phyloP scores from a whole-genome alignment of 1,139 yeast species.

The Saccharomyces hybrid region DNA sequence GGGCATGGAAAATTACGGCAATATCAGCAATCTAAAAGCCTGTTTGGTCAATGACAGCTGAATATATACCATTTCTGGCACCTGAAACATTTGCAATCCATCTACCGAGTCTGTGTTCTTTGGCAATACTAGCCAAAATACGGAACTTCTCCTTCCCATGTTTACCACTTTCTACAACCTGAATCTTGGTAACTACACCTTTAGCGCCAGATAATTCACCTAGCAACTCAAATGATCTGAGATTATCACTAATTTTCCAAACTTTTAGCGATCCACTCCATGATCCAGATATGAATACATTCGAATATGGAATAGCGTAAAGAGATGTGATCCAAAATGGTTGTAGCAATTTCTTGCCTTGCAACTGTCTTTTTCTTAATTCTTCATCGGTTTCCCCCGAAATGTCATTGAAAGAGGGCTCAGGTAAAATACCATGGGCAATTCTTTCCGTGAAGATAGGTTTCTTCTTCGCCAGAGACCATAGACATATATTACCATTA shows the following conservation, averaged over 20 bases:
- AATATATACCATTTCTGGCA: constrained; percentile 44
- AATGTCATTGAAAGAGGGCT: constrained; percentile 40
- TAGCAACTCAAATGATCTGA: constrained; percentile 50
- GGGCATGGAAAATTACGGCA: neutral
- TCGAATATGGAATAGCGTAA: constrained; percentile 82
- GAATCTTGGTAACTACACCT: constrained; percentile 68
- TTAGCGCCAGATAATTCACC: constrained; percentile 51
- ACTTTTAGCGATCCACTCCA: constrained; percentile 68
- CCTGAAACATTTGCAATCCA: constrained; percentile 48
- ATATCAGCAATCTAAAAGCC: constrained; percentile 7
- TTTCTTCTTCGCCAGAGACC: constrained; percentile 88
- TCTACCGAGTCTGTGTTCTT: constrained; percentile 84
- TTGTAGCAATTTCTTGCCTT: constrained; percentile 42
- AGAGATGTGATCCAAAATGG: constrained; percentile 85
- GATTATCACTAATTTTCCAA: constrained; percentile 66
- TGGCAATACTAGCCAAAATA: constrained; percentile 61
- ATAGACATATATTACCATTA: constrained; percentile 77
- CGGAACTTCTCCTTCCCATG: constrained; percentile 43
- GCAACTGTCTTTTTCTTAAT: constrained; percentile 45
- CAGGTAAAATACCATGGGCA: constrained; percentile 72
- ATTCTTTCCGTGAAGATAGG: constrained; percentile 60
- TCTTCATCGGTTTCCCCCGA: constrained; percentile 56
- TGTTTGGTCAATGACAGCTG: constrained; percentile 32
- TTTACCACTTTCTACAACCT: constrained; percentile 50
- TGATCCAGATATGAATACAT: constrained; percentile 80